Evolutionary conservation across 257 asterid species (phyloP), one percentile per base, ranked within the genome.

Genomic region (Voacanga thouarsii): DNA sequence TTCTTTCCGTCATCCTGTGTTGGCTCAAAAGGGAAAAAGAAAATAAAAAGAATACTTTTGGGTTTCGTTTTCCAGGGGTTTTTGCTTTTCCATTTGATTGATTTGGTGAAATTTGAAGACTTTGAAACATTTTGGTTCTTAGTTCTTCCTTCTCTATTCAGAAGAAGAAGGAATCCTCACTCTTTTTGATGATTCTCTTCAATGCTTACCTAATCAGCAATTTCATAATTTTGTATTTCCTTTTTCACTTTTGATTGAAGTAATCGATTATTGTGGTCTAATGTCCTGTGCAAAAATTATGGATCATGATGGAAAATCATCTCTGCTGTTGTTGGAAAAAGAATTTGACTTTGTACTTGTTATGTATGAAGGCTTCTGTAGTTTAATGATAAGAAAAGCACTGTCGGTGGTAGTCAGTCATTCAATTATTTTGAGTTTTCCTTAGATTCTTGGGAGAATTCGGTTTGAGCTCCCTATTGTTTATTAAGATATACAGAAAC

Each of bases 351-450:
- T 97, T 9, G 88, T 96, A 85, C 97, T 96, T 79, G 98, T 89
- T 39, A 98, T 93, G 65, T 96, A 93, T 73, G 97, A 91, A 83
- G 97, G 97, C 59, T 93, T 96, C 89, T 96, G 99, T 66, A 96
- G 19, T 39, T 24, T 7, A 9, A 28, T 37, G 23, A 23, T 30
- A n/a, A 37, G 44, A 65, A 7, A 66, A 77, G 74, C 61, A 44
- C 33, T 79, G 78, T 79, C 74, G 82, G 82, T 72, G 82, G 82
- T 68, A 37, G 57, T 12, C 0, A 16, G 39, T 51, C 49, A 18
- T 56, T 55, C 28, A 67, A 39, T 21, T 67, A 39, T 39, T 39
- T 55, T 19, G 19, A 16, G 45, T 14, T 41, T 21, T 51, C 47
- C 8, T 55, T 75, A 26, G 28, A 12, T 61, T 77, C 33, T n/a